Base-by-base conservation (phyloP, 441 rosid species). In the Euphorbia celastroides region DNA sequence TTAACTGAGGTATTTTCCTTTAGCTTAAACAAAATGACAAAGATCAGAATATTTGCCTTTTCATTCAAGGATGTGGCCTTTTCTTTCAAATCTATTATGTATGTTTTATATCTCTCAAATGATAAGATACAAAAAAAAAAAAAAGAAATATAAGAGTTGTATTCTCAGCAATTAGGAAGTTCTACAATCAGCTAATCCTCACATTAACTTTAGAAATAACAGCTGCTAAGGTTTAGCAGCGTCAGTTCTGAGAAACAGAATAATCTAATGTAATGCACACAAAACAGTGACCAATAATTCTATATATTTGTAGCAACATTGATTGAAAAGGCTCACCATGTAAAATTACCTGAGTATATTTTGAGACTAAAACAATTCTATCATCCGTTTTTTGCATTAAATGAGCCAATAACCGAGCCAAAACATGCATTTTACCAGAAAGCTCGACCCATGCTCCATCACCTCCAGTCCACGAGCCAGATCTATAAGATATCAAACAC, bases 401-500 rank as follows among this genome's bases (percentile, higher is more conserved):
- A 80, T 88, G 93, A 42, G 89, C 91, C 74, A 94, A 80, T 62
- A 94, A 76, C 70, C 97, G 86, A 51, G 98, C 92, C 79, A 94
- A 81, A 71, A 94, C 93, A 78, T 87, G 97, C 98, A 94, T 92
- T 89, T 94, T 92, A 68, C 99, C 96, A 19, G 99, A 94, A 56
- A 94, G 88, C 74, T 92, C 99, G 71, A 94, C 90, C 99, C 99
- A 94, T 55, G 93, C 83, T 71, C 97, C 99, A 79, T 84, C 83
- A 71, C 96, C 98, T 57, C 99, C 98, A 69, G 79, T 85, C 98
- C 98, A 89, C 44, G 94, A 75, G 80, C 97, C 98, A 72, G 96
- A 91, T 81, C 99, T 91, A 75, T 65, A n/a, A 46, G 14, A 38
- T 54, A 61, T 30, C 7, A 42, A 72, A 64, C 71, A 72, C 27